Evolutionary conservation across 2,329 filamentous ascomycete species (phyloP).

Genomic region (Xylariaceae sp.): DNA sequence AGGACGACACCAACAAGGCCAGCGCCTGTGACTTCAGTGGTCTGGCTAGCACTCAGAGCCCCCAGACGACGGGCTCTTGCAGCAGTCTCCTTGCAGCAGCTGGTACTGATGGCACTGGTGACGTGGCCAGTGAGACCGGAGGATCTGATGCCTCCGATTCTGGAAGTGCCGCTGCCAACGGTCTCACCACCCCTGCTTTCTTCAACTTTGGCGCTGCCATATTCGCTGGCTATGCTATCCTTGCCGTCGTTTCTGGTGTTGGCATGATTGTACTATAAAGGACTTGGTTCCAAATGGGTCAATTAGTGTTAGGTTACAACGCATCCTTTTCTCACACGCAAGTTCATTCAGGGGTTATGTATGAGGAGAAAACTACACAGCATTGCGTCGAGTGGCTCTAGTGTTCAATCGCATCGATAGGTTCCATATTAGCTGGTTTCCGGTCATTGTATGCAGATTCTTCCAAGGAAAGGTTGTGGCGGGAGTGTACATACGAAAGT

Average conservation of each 20-base stretch:
- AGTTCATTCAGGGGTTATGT: too few relatives aligned
- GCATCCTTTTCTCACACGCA: too few relatives aligned
- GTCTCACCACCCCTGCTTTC: conserved; percentile 30
- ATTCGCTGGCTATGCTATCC: conserved; percentile 46
- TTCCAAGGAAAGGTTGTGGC: too few relatives aligned
- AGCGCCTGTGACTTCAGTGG: conserved; percentile 70
- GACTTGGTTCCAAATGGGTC: too few relatives aligned
- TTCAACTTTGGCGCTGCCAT: conserved; percentile 31
- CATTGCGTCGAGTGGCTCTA: too few relatives aligned
- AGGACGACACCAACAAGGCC: conserved; percentile 45
- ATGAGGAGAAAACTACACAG: too few relatives aligned
- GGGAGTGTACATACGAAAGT: too few relatives aligned
- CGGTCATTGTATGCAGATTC: too few relatives aligned
- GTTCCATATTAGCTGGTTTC: too few relatives aligned
- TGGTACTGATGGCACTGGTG: conserved; percentile 56
- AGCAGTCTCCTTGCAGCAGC: conserved; percentile 56
- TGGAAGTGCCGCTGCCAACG: conserved; percentile 41
- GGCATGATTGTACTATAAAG: conserved; percentile 52
- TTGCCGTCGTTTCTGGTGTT: conserved; percentile 47
- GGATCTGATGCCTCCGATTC: conserved; percentile 35
- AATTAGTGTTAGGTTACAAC: too few relatives aligned
- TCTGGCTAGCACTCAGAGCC: conserved; percentile 52
- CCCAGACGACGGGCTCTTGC: conserved; percentile 51
- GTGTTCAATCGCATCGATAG: too few relatives aligned
- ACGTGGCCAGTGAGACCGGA: conserved; percentile 46